Evolutionary conservation across 768 basidiomycete species (phyloP).

Genomic region (Boletus coccyginus): DNA sequence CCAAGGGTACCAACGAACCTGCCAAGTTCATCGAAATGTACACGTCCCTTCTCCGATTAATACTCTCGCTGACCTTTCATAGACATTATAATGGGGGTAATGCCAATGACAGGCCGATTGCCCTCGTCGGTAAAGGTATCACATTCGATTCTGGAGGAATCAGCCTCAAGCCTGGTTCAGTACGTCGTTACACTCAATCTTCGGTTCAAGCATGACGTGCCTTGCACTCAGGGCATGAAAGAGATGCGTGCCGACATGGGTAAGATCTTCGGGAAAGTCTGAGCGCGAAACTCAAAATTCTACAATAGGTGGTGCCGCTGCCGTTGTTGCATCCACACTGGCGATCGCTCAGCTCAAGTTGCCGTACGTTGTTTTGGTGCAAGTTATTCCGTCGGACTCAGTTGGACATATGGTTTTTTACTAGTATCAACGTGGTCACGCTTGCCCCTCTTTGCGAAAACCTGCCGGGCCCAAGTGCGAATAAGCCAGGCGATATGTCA

Average conservation of each 20-base stretch:
- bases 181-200: slow-evolving; percentile 30
- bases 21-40: slow-evolving; percentile 87
- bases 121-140: slow-evolving; percentile 84
- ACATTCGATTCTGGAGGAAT: slow-evolving; percentile 91
- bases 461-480: slow-evolving; percentile 66
- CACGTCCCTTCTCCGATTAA: slow-evolving; percentile 8
- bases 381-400: not conserved
- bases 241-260: slow-evolving; percentile 89
- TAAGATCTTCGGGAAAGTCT: slow-evolving; percentile 18
- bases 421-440: slow-evolving; percentile 71
- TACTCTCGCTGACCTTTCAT: not conserved
- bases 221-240: slow-evolving; percentile 64
- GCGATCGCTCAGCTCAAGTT: slow-evolving; percentile 79
- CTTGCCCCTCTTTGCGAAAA: slow-evolving; percentile 81
- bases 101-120: slow-evolving; percentile 57
- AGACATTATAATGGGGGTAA: slow-evolving; percentile 83
- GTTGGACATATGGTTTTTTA: not conserved
- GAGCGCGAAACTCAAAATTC: not conserved
- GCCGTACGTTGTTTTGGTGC: slow-evolving; percentile 50
- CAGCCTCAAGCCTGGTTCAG: slow-evolving; percentile 73
- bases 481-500: slow-evolving; percentile 83
- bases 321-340: slow-evolving; percentile 67
- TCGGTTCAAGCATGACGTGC: not conserved
- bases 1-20: slow-evolving; percentile 77
- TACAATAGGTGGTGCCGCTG: slow-evolving; percentile 67